These are phyloP conservation scores for Podila epigama DNA, from an alignment of 192 early-diverging fungal species.

Conservation along the genomic window DNA sequence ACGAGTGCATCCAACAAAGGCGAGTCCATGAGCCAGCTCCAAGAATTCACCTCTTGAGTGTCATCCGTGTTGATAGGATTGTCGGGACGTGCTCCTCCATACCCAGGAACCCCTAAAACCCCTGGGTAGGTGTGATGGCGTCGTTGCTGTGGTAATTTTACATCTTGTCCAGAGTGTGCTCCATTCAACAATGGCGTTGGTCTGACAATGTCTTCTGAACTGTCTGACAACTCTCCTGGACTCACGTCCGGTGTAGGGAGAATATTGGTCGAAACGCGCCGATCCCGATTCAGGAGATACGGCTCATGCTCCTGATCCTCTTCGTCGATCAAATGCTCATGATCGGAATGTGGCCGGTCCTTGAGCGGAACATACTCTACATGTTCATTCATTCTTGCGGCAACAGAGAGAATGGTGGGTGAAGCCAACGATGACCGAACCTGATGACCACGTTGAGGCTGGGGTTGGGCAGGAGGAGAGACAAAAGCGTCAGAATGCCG, in stretches of 20 bases:
- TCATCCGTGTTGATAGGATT: not conserved
- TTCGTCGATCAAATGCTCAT: not conserved
- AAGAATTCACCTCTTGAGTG: too few relatives aligned
- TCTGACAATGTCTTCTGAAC: constrained; percentile 37
- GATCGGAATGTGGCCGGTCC: constrained; percentile 3
- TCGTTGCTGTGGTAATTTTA: not conserved
- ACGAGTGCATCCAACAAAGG: constrained; percentile 44
- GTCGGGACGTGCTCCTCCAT: not conserved
- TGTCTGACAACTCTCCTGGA: constrained; percentile 31
- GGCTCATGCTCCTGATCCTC: not conserved
- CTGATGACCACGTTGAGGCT: not conserved
- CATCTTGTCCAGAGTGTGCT: too few relatives aligned
- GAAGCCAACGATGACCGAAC: not conserved
- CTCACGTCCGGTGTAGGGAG: constrained; percentile 41
- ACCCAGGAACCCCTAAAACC: constrained; percentile 2
- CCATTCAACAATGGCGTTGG: too few relatives aligned
- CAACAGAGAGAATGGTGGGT: too few relatives aligned
- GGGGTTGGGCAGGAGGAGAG: not conserved
- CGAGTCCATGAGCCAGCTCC: constrained; percentile 26
- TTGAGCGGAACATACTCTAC: constrained; percentile 6
- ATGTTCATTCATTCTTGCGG: not conserved
- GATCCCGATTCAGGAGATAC: not conserved
- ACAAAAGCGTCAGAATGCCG: not conserved
- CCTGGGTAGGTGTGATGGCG: not conserved
- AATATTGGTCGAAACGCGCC: not conserved